Conservation (phyloP, 2,329 filamentous ascomycete species). For the Aspergillus melleus region DNA sequence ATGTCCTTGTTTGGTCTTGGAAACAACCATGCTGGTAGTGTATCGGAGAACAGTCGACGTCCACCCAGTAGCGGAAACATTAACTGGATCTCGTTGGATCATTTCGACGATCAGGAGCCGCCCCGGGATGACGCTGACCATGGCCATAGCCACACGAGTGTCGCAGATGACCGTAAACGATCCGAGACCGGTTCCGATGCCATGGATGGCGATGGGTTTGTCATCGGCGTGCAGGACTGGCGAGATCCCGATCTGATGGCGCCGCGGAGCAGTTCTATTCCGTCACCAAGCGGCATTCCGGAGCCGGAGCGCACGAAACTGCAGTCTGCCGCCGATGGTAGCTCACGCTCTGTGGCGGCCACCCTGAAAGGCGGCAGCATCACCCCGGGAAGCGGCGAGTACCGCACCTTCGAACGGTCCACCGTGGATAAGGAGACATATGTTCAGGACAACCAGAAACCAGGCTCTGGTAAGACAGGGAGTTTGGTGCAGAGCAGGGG, state of each 20-base stretch:
- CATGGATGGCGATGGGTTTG: conserved; percentile 61
- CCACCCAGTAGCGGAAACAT: conserved; percentile 72
- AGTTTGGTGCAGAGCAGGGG: conserved; percentile 18
- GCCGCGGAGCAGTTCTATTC: conserved; percentile 31
- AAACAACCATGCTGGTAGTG: conserved; percentile 22
- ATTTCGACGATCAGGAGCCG: conserved; percentile 58
- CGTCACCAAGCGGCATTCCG: conserved; percentile 24
- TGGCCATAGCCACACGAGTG: conserved; percentile 16
- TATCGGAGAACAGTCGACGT: conserved; percentile 56
- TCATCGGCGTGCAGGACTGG: conserved; percentile 86
- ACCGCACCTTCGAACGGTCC: conserved; percentile 48
- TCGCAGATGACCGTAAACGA: conserved; percentile 21
- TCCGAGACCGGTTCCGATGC: conserved; percentile 26
- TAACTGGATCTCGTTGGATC: conserved; percentile 70
- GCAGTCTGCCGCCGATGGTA: conserved; percentile 30
- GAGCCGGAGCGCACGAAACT: conserved; percentile 30
- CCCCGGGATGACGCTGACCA: conserved; percentile 5
- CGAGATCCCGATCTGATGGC: conserved; percentile 72
- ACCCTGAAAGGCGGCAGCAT: conserved; percentile 65
- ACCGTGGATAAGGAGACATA: conserved; percentile 17
- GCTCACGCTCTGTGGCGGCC: conserved; percentile 29
- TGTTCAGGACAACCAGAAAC: conserved; percentile 8
- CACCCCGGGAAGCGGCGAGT: conserved; percentile 72
- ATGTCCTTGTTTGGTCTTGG: conserved; percentile 46
- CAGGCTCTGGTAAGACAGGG: conserved; percentile 10